Percentiles rank a stretch among this genome's conserved stretches.
Conservation (phyloP, 108 stramenopile species). For the Chaetoceros muelleri region DNA sequence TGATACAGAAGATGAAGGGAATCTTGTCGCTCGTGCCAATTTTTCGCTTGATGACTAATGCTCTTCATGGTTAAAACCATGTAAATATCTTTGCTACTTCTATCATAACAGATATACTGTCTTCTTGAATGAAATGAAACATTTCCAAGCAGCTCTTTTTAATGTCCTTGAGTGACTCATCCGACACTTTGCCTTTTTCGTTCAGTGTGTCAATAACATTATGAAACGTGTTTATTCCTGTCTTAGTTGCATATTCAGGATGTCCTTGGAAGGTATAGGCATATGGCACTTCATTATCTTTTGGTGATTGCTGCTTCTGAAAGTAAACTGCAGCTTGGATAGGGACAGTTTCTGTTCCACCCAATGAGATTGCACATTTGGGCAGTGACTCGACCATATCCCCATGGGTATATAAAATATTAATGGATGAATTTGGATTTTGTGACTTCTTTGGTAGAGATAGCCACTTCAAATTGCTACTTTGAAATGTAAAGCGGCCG, state of each 20-base stretch:
- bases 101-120: conserved; percentile 37
- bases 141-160: conserved; percentile 23
- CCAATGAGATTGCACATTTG: conserved; percentile 28
- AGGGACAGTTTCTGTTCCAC: conserved; percentile 47
- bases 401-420: conserved; percentile 67
- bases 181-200: conserved; percentile 17
- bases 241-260: conserved; percentile 42
- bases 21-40: no score
- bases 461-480: conserved; percentile 4
- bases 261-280: conserved; percentile 67
- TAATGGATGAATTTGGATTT: background rate
- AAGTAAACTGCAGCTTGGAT: conserved; percentile 65
- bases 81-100: conserved; percentile 27
- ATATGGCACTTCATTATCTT: conserved; percentile 10
- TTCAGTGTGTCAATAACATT: conserved; percentile 27
- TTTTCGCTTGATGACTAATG: no score
- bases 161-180: conserved; percentile 8
- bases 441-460: background rate
- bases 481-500: conserved; percentile 29
- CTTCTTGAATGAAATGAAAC: conserved; percentile 20
- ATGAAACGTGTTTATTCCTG: conserved; percentile 31
- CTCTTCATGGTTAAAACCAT: no score
- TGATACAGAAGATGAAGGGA: no score
- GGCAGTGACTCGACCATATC: conserved; percentile 62
- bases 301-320: no score